phyloP scores from a whole-genome alignment of 495 filamentous ascomycete species.

The Lasiosphaeria miniovina region DNA sequence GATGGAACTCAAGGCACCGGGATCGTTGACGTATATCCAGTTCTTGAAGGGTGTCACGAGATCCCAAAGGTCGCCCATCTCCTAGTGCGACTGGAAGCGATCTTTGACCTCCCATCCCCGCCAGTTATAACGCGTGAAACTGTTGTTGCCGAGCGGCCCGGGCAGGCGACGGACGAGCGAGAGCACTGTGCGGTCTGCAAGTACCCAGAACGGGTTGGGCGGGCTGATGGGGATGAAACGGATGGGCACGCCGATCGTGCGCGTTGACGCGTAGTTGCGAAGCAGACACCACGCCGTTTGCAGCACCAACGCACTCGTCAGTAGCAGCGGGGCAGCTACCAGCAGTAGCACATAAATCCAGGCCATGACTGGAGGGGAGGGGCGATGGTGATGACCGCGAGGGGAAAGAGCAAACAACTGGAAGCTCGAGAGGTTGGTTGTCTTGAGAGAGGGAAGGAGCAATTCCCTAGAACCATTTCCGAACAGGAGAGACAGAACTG shows the following conservation, averaged over 20 bases:
- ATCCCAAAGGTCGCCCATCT: slow-evolving; percentile 42
- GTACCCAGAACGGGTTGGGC: slow-evolving; percentile 29
- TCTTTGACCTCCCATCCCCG: slow-evolving; percentile 37
- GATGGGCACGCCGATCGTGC: slow-evolving; percentile 37
- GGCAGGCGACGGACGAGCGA: slow-evolving; percentile 19
- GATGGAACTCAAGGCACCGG: slow-evolving; percentile 35
- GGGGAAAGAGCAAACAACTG: neutral
- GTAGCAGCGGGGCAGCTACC: neutral
- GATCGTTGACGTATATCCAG: slow-evolving; percentile 41
- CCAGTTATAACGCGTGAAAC: slow-evolving; percentile 32
- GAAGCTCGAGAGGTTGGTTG: too few species aligned
- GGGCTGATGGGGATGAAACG: slow-evolving; percentile 33
- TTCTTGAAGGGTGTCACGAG: slow-evolving; percentile 42
- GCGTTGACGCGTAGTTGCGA: slow-evolving; percentile 27
- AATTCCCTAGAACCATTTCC: too few species aligned
- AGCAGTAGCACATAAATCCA: neutral
- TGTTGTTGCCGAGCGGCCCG: slow-evolving; percentile 27
- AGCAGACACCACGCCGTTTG: neutral
- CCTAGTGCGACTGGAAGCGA: slow-evolving; percentile 35
- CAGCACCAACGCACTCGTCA: neutral
- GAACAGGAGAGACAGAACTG: too few species aligned
- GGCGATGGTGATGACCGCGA: too few species aligned
- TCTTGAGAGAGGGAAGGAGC: too few species aligned
- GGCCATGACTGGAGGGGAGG: slow-evolving; percentile 1
- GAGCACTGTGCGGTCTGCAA: slow-evolving; percentile 27